Evolutionary conservation across 1,284 basidiomycete species (phyloP).

Genomic region (Ustilago hordei): DNA sequence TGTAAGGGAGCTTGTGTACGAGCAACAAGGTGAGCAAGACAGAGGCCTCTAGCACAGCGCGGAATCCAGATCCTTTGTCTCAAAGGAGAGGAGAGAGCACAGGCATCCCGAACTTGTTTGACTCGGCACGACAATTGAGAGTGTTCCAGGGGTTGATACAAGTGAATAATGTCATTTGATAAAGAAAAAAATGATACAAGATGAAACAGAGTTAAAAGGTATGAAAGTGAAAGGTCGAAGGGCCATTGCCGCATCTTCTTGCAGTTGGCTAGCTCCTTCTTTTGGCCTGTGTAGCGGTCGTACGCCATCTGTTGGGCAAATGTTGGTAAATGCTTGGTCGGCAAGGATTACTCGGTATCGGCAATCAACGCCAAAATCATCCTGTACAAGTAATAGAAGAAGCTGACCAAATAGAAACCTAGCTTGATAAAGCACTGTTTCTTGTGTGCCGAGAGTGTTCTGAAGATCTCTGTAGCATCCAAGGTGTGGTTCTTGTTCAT

Average conservation of each 20-base stretch:
- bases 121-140: too few species aligned
- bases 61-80: too few species aligned
- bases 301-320: too few species aligned
- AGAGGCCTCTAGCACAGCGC: too few species aligned
- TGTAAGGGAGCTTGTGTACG: too few species aligned
- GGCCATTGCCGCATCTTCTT: too few species aligned
- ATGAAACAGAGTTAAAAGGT: neutral
- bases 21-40: too few species aligned
- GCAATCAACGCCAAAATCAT: constrained; percentile 60
- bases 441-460: constrained; percentile 92
- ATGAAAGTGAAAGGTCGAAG: too few species aligned
- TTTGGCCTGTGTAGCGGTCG: too few species aligned
- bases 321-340: neutral
- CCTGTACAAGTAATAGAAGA: constrained; percentile 69
- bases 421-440: constrained; percentile 79
- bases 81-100: too few species aligned
- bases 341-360: constrained; percentile 37
- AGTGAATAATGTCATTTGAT: constrained; percentile 1
- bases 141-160: neutral
- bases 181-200: neutral
- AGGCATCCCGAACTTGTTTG: too few species aligned
- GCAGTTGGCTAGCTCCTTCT: too few species aligned
- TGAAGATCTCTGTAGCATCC: constrained; percentile 99
- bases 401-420: constrained; percentile 67
- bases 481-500: constrained; percentile 96